Percentiles rank a stretch among this genome's conserved stretches.
These are phyloP conservation scores for Aegilops umbellulata DNA, from an alignment of 176 grass and related monocot genomes.

Conservation along the genomic window DNA sequence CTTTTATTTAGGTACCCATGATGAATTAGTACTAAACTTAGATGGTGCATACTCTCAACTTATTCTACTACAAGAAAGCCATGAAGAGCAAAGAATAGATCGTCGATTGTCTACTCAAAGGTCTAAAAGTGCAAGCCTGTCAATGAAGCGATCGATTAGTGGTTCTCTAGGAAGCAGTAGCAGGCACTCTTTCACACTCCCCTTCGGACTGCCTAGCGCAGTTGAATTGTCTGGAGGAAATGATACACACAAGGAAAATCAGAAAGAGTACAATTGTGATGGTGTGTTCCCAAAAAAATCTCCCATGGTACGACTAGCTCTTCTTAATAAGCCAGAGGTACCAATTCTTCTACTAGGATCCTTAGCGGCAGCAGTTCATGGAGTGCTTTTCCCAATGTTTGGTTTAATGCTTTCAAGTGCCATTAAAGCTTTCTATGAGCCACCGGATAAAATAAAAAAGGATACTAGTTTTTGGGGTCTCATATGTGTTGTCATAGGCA, in stretches of 20 bases:
- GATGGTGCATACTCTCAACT: conserved; percentile 69
- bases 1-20: conserved; percentile 45
- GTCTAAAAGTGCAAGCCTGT: conserved; percentile 38
- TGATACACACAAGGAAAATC: background rate
- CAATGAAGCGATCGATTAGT: conserved; percentile 46
- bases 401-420: conserved; percentile 44
- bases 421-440: conserved; percentile 55
- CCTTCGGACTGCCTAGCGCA: conserved; percentile 16
- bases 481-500: conserved; percentile 59
- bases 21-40: conserved; percentile 55
- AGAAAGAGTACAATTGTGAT: conserved; percentile 5
- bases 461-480: conserved; percentile 73
- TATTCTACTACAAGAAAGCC: conserved; percentile 53
- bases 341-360: conserved; percentile 55
- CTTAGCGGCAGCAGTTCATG: conserved; percentile 67
- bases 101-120: background rate
- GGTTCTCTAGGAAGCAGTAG: conserved; percentile 40
- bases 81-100: conserved; percentile 22
- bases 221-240: conserved; percentile 17
- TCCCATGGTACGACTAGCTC: conserved; percentile 46
- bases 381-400: conserved; percentile 50
- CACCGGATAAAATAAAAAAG: conserved; percentile 48
- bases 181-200: conserved; percentile 34
- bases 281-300: conserved; percentile 28
- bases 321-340: conserved; percentile 71